phyloP scores from a whole-genome alignment of 805 yeast genomes.

The Myxozyma nipponensis region DNA sequence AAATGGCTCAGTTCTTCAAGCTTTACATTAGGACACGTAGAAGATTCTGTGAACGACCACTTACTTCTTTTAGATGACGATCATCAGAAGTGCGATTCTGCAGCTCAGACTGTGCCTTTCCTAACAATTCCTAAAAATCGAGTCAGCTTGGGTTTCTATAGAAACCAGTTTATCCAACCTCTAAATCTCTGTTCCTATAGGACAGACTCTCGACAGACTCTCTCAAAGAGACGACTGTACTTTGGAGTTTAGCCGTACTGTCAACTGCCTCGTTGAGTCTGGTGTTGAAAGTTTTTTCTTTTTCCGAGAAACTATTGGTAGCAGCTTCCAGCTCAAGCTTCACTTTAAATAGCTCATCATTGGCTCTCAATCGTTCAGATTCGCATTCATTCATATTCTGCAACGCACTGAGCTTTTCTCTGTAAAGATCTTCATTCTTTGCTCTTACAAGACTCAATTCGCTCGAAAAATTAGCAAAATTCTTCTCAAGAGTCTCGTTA shows the following conservation, averaged over 20 bases:
- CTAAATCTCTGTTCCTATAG: too few species aligned
- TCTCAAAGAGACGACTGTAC: too few species aligned
- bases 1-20: neutral
- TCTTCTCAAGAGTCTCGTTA: neutral
- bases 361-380: neutral
- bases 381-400: neutral
- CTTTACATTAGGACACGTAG: too few species aligned
- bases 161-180: too few species aligned
- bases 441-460: neutral
- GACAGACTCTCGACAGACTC: too few species aligned
- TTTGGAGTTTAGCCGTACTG: too few species aligned
- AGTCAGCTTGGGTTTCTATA: too few species aligned
- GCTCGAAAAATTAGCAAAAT: neutral
- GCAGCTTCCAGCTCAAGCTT: neutral
- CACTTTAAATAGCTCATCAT: neutral
- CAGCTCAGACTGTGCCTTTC: constrained; percentile 4
- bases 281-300: neutral
- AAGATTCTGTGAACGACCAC: too few species aligned
- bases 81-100: constrained; percentile 7
- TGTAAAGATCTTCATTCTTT: neutral
- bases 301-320: neutral
- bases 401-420: neutral
- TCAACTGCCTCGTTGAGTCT: neutral
- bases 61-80: constrained; percentile 5
- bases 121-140: neutral